Conservation (phyloP, 1,284 basidiomycete genomes). For the Leccinum huronense region DNA sequence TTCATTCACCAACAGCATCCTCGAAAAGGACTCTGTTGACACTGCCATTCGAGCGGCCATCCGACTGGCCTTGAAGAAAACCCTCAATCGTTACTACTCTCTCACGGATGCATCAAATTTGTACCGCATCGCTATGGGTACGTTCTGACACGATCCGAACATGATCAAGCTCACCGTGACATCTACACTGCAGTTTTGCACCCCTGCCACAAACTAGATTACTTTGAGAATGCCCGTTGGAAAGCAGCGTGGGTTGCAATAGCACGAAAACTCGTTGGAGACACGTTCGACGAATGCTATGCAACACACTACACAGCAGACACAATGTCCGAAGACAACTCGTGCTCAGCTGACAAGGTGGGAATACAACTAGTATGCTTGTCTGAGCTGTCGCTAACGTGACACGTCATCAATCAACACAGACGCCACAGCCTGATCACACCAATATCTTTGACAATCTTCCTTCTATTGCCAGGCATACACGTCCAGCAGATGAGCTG, state of each 20-base stretch:
- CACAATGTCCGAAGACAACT: no score
- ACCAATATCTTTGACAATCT: neutral
- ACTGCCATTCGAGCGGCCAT: slow-evolving; percentile 21
- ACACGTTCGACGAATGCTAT: neutral
- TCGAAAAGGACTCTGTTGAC: slow-evolving; percentile 4
- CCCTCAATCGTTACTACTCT: slow-evolving; percentile 32
- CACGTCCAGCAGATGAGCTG: neutral
- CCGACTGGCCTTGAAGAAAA: slow-evolving; percentile 21
- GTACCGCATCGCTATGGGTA: slow-evolving; percentile 14
- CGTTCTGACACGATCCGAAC: neutral
- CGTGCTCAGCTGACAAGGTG: no score
- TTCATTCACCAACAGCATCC: slow-evolving; percentile 16
- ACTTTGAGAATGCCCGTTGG: slow-evolving; percentile 22
- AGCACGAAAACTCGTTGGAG: neutral
- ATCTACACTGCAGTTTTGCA: slow-evolving; percentile 17
- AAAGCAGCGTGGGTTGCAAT: slow-evolving; percentile 22
- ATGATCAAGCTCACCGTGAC: neutral
- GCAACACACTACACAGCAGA: neutral
- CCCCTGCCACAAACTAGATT: slow-evolving; percentile 24
- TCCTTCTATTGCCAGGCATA: neutral
- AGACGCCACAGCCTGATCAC: neutral
- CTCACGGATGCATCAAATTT: slow-evolving; percentile 27
- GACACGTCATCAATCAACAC: neutral
- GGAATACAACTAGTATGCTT: no score
- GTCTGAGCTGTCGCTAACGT: neutral